Base-by-base conservation (phyloP, 345 rosid species). In the Moricandia moricandioides region DNA sequence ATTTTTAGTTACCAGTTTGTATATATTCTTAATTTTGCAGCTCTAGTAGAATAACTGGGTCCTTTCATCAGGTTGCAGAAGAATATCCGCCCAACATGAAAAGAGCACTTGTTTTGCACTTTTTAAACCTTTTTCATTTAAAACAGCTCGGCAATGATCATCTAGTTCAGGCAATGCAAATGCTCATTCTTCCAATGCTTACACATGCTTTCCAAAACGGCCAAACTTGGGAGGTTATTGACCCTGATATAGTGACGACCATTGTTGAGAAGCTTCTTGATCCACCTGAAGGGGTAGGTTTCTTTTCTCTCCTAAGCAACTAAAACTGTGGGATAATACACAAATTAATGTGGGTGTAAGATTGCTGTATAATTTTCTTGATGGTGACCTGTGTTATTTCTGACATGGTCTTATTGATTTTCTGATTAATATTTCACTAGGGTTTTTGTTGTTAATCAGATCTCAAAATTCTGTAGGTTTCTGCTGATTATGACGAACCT, bases 111-210 rank as follows among this genome's bases (percentile, higher is more conserved):
- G 84, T 95, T 65, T 77, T 89, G 73, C 97, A 92, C 76, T 95
- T 95, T 69, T 80, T 95, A 70, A 84, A 69, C 81, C 93, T 95
- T 82, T 95, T 95, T 82, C 96, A 95, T 79, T 78, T 91, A 40
- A 95, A 95, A 81, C 92, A 89, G 78, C 88, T 92, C 73, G 85
- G 86, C 70, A 93, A 88, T 77, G 96, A 90, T 59, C 99, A 90
- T 82, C 71, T 92, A 82, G 99, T 92, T 75, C 86, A 90, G 64
- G 89, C 88, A 21, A 90, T 95, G 99, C 97, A 92, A 89, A 90
- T 95, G 96, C 99, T 92, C 62, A 89, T 95, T 82, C 96, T 95
- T 72, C 99, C 99, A 7, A 86, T 95, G 96, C 97, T 95, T 77
- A 84, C 96, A 58, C 91, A 92, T 84, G 93, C 97, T 54, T 92